These are phyloP conservation scores for Dianthus caryophyllus DNA, from an alignment of 148 eudicot genomes.

Conservation along the genomic window DNA sequence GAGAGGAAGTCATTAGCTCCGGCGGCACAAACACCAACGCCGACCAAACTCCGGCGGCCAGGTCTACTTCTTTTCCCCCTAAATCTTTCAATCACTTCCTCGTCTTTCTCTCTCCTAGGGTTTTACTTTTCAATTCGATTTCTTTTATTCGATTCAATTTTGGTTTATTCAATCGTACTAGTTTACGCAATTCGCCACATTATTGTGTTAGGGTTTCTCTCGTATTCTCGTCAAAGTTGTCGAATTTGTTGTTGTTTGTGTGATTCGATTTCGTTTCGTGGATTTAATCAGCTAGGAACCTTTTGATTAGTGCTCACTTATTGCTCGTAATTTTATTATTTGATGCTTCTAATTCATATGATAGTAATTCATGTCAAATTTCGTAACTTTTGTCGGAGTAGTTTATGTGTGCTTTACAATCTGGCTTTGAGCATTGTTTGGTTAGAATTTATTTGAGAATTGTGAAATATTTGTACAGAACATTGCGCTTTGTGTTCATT, in stretches of 20 bases:
- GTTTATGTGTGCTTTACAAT: too few relatives aligned
- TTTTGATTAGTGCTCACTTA: neutral
- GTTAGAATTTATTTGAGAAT: too few relatives aligned
- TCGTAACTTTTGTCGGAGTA: too few relatives aligned
- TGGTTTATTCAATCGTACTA: neutral
- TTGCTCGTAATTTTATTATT: neutral
- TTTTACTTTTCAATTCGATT: neutral
- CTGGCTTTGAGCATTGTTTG: too few relatives aligned
- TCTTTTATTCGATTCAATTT: too few relatives aligned
- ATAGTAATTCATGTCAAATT: too few relatives aligned
- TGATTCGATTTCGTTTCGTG: neutral
- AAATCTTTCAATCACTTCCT: too few relatives aligned
- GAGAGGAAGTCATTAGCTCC: conserved; percentile 78
- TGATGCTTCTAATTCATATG: too few relatives aligned
- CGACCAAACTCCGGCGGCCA: conserved; percentile 76
- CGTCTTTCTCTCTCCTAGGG: conserved; percentile 33
- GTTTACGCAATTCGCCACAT: neutral
- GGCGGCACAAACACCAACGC: conserved; percentile 40
- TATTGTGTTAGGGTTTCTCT: conserved; percentile 10
- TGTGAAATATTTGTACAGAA: too few relatives aligned
- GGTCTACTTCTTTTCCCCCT: conserved; percentile 29
- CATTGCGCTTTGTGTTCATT: too few relatives aligned
- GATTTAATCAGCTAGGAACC: neutral
- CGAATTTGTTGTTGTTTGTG: neutral
- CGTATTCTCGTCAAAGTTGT: neutral